A percentile compares a stretch with the other conserved stretches of the same genome.
phyloP scores from a whole-genome alignment of 352 stramenopile species.

The Pythium dissotocum region DNA sequence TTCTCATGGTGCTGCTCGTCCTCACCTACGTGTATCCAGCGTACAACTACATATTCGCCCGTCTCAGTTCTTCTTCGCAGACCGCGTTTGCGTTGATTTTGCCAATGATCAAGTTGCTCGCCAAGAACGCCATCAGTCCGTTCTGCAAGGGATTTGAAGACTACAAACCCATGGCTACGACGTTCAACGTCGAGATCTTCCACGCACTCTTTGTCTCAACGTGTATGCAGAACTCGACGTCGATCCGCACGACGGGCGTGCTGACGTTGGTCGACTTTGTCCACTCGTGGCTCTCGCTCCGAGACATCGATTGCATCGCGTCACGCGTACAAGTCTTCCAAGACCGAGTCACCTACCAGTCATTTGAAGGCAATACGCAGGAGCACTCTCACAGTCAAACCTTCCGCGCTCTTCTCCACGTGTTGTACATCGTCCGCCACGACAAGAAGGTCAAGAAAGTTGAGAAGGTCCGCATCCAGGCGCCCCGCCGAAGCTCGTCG shows the following conservation, averaged over 20 bases:
- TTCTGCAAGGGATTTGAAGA: slow-evolving; percentile 24
- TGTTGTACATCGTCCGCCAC: neutral
- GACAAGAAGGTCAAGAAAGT: neutral
- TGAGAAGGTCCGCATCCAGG: neutral
- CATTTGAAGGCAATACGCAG: neutral
- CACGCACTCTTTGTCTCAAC: slow-evolving; percentile 21
- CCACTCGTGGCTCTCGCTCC: neutral
- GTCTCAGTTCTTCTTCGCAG: slow-evolving; percentile 7
- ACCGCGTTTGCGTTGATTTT: slow-evolving; percentile 25
- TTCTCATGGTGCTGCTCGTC: neutral
- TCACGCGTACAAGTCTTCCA: neutral
- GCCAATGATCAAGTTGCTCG: slow-evolving; percentile 40
- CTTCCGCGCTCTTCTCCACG: neutral
- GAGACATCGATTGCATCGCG: slow-evolving; percentile 4
- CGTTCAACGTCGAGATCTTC: slow-evolving; percentile 23
- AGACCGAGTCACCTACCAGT: neutral
- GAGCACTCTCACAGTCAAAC: neutral
- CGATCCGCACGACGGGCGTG: neutral
- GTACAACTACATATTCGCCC: slow-evolving; percentile 17
- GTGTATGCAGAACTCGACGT: slow-evolving; percentile 17
- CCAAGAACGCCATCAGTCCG: slow-evolving; percentile 38
- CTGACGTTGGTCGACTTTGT: slow-evolving; percentile 11
- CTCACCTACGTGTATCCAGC: slow-evolving; percentile 18
- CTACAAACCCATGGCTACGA: slow-evolving; percentile 26
- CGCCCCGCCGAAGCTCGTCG: neutral